Evolutionary conservation across 192 early-diverging fungal genomes (phyloP).

Genomic region (Rhizoclosmatium sp.): DNA sequence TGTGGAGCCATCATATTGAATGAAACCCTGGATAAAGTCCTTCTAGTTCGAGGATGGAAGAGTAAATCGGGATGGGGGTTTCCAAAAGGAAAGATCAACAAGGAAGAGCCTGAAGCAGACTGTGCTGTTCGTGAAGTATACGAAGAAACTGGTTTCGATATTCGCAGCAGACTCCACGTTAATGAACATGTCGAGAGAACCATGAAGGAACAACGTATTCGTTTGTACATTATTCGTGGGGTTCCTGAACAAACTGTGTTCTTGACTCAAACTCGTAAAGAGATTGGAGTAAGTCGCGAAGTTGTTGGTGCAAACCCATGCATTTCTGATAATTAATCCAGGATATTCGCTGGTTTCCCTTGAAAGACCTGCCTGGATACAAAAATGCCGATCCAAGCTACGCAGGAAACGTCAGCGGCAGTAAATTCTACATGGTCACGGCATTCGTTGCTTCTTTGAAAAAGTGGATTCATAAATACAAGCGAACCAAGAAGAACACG

Average conservation of each 20-base stretch:
- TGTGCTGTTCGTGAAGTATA: slow-evolving; percentile 87
- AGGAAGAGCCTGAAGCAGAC: slow-evolving; percentile 85
- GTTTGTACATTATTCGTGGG: slow-evolving; percentile 90
- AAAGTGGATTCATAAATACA: slow-evolving; percentile 54
- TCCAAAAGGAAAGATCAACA: slow-evolving; percentile 98
- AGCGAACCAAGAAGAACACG: slow-evolving; percentile 41
- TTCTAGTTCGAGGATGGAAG: slow-evolving; percentile 95
- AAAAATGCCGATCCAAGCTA: slow-evolving; percentile 29
- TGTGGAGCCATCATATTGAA: slow-evolving; percentile 98
- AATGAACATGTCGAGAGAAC: slow-evolving; percentile 88
- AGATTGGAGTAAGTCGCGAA: slow-evolving; percentile 80
- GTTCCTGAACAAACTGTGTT: slow-evolving; percentile 85
- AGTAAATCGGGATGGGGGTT: slow-evolving; percentile 94
- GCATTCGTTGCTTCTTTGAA: slow-evolving; percentile 50
- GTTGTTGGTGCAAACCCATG: background rate
- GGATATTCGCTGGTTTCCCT: slow-evolving; percentile 59
- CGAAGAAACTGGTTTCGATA: slow-evolving; percentile 96
- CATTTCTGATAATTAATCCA: background rate
- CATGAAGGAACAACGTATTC: slow-evolving; percentile 88
- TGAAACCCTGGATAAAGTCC: slow-evolving; percentile 74
- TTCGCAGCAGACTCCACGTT: slow-evolving; percentile 65
- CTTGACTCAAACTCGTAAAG: slow-evolving; percentile 85
- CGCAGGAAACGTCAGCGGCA: slow-evolving; percentile 11
- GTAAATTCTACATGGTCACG: slow-evolving; percentile 61
- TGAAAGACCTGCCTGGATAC: slow-evolving; percentile 54